Conservation (phyloP, 2,329 filamentous ascomycete genomes). For the Cordyceps fumosorosea region DNA sequence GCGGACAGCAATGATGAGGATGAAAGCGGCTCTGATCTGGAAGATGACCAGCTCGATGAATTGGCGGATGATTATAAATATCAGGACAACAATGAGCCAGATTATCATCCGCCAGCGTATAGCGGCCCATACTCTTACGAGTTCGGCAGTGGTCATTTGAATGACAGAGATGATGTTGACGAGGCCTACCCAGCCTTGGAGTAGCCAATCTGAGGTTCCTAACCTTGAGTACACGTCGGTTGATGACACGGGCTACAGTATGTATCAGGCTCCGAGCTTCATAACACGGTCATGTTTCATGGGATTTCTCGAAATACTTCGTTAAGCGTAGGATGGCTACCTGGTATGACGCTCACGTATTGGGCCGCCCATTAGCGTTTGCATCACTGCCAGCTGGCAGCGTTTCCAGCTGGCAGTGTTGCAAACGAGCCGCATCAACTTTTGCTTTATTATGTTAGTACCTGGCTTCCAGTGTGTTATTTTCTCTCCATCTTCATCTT, state of each 20-base stretch:
- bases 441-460: background rate
- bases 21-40: constrained; percentile 7
- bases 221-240: no score
- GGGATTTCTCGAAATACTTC: no score
- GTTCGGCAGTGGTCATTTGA: background rate
- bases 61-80: background rate
- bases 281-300: no score
- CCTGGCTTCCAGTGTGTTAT: background rate
- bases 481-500: no score
- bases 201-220: background rate
- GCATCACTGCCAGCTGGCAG: background rate
- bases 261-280: no score
- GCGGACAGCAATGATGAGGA: constrained; percentile 11
- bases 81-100: background rate
- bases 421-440: background rate
- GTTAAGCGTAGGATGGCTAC: background rate
- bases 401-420: background rate
- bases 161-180: background rate
- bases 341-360: background rate
- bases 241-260: no score
- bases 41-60: constrained; percentile 5
- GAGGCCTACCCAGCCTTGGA: constrained; percentile 7
- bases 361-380: background rate
- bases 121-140: background rate
- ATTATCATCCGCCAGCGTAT: background rate